Evolutionary conservation across 768 basidiomycete species (phyloP).

Genomic region (Ramaria sp.): DNA sequence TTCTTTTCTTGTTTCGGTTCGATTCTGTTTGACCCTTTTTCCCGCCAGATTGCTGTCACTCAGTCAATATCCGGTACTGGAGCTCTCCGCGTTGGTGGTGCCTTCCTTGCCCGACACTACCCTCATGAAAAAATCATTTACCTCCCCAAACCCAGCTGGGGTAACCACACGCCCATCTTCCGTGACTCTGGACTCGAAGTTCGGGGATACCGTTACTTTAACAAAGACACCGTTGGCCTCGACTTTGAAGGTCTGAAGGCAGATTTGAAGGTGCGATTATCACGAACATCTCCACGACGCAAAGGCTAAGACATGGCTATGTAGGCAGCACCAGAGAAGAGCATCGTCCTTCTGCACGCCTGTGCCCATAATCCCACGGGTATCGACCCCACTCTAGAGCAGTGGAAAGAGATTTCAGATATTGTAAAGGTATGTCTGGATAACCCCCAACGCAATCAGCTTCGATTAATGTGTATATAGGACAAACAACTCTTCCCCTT

Average conservation of each 20-base stretch:
- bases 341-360: conserved; percentile 87
- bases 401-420: conserved; percentile 88
- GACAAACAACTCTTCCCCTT: conserved; percentile 92
- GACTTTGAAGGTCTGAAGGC: conserved; percentile 87
- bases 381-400: conserved; percentile 84
- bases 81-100: conserved; percentile 89
- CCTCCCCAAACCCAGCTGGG: conserved; percentile 92
- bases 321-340: conserved; percentile 60
- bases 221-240: conserved; percentile 83
- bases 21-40: background rate
- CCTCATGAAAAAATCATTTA: conserved; percentile 82
- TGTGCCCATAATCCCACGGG: conserved; percentile 99
- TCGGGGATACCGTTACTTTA: conserved; percentile 86
- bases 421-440: conserved; percentile 44
- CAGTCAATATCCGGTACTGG: conserved; percentile 98
- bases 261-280: conserved; percentile 61
- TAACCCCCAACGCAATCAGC: background rate
- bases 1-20: background rate
- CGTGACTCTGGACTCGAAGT: conserved; percentile 93
- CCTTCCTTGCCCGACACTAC: conserved; percentile 84
- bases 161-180: conserved; percentile 91
- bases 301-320: conserved; percentile 8
- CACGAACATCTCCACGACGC: background rate
- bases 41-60: conserved; percentile 61
- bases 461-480: conserved; percentile 9